These are phyloP conservation scores for Wickerhamomyces ciferrii DNA, from an alignment of 805 yeast species.

Conservation along the genomic window DNA sequence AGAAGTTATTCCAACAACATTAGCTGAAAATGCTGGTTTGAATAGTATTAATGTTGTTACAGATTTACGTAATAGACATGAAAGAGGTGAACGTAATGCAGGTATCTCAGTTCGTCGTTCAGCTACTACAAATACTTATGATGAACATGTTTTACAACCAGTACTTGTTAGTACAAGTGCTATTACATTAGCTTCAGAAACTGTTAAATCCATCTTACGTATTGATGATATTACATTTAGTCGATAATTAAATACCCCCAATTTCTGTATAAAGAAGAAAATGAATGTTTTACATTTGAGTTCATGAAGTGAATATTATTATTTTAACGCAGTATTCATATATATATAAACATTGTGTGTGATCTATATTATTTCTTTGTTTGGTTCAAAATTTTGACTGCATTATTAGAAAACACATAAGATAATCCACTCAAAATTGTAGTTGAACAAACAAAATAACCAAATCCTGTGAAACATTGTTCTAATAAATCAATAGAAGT, in stretches of 20 bases:
- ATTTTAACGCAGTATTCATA: too few species aligned
- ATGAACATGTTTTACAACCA: slow-evolving; percentile 95
- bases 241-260: slow-evolving; percentile 40
- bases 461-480: slow-evolving; percentile 29
- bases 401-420: slow-evolving; percentile 64
- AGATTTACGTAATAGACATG: slow-evolving; percentile 86
- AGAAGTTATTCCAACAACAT: slow-evolving; percentile 89
- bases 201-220: slow-evolving; percentile 91
- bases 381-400: slow-evolving; percentile 48
- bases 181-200: slow-evolving; percentile 89
- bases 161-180: slow-evolving; percentile 93
- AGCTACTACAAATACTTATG: slow-evolving; percentile 84
- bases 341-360: not conserved
- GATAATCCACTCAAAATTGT: slow-evolving; percentile 76
- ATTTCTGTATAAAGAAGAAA: not conserved
- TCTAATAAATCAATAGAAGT: slow-evolving; percentile 19
- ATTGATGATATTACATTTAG: slow-evolving; percentile 96
- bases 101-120: slow-evolving; percentile 94
- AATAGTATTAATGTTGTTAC: slow-evolving; percentile 92
- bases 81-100: slow-evolving; percentile 85
- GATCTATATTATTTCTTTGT: not conserved
- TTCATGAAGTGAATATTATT: not conserved
- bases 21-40: slow-evolving; percentile 96
- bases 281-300: not conserved
- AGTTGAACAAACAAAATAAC: slow-evolving; percentile 59